Evolutionary conservation across 2,329 filamentous ascomycete species (phyloP), one percentile per base, ranked within the genome.

Genomic region (Fusarium vanettenii): DNA sequence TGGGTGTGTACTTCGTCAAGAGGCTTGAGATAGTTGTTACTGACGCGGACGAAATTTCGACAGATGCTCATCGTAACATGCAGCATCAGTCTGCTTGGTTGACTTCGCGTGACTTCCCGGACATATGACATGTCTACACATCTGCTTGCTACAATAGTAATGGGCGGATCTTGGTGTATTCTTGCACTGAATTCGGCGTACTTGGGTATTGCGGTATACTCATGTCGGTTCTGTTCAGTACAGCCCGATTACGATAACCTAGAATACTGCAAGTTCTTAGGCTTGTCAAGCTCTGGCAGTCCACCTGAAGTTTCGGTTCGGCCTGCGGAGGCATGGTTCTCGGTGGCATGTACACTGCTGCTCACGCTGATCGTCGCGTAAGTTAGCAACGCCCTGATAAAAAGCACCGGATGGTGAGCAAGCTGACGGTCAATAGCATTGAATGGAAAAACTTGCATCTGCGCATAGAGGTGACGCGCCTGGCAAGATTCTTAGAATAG

Each of bases 1-100:
- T 66, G 56, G 69, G 71, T 70, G 45, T 18, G 69, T 67, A 39
- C 56, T 52, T n/a, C 27, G 16, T 18, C 6, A 10, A 18, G 11
- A 16, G 27, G 16, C 4, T 35, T 29, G 14, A 9, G n/a, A 25
- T 10, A 39, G 16, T 9, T 8, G 11, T 31, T 14, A 14, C 22
- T 60, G 10, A 64, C 29, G 14, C 31, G 27, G 18, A 33, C 29
- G 10, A 27, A n/a, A 33, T 11, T 11, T n/a, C 1, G 3, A 22
- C 16, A 64, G 70, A 67, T 57, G 13, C 37, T 64, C 14, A n/a
- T 67, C 4, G 27, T 60, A 10, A 41, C 59, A 13, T 22, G 41
- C 9, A 45, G 37, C 22, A n/a, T 60, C 22, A 22, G 37, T n/a
- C 41, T 22, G n/a, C 33, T 73, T 25, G 60, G 56, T 27, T 52